A percentile compares a stretch with the other conserved stretches of the same genome.
phyloP scores from a whole-genome alignment of 1,139 yeast species.

The Saccharomycopsis hybrid region DNA sequence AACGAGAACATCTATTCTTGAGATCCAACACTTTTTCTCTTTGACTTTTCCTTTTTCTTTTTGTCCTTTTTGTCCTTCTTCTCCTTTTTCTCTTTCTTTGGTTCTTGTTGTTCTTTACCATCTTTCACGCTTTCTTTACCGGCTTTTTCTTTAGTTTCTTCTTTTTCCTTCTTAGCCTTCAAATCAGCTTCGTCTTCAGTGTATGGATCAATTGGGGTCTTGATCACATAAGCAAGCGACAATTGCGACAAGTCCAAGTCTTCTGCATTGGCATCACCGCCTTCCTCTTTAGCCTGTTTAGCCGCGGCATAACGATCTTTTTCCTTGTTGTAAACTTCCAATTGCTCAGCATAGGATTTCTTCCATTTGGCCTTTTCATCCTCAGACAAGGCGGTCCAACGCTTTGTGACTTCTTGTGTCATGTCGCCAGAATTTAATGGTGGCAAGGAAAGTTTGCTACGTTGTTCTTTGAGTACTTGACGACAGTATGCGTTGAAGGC shows the following conservation, averaged over 20 bases:
- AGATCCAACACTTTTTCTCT: background rate
- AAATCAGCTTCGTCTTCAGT: slow-evolving; percentile 11
- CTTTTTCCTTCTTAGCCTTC: slow-evolving; percentile 8
- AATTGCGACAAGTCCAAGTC: slow-evolving; percentile 12
- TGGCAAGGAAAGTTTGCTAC: slow-evolving; percentile 51
- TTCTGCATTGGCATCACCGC: slow-evolving; percentile 1
- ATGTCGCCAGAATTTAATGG: slow-evolving; percentile 68
- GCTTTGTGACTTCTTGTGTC: slow-evolving; percentile 68
- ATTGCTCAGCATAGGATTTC: slow-evolving; percentile 60
- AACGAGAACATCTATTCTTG: too few relatives aligned
- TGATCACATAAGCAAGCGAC: slow-evolving; percentile 13
- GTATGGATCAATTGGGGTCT: slow-evolving; percentile 18
- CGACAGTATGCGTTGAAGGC: slow-evolving; percentile 66
- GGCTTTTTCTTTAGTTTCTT: background rate
- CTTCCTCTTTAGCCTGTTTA: slow-evolving; percentile 33
- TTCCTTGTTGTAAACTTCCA: slow-evolving; percentile 54
- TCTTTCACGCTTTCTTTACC: background rate
- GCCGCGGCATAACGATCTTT: slow-evolving; percentile 57
- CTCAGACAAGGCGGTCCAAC: slow-evolving; percentile 67
- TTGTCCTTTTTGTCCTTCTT: slow-evolving; percentile 5
- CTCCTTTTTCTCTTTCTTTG: slow-evolving; percentile 5
- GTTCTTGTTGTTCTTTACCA: background rate
- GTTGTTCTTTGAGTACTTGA: slow-evolving; percentile 57
- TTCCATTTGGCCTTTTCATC: slow-evolving; percentile 73
- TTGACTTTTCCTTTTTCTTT: background rate